Conservation (phyloP, 768 basidiomycete genomes). For the Termitomyces sp. region DNA sequence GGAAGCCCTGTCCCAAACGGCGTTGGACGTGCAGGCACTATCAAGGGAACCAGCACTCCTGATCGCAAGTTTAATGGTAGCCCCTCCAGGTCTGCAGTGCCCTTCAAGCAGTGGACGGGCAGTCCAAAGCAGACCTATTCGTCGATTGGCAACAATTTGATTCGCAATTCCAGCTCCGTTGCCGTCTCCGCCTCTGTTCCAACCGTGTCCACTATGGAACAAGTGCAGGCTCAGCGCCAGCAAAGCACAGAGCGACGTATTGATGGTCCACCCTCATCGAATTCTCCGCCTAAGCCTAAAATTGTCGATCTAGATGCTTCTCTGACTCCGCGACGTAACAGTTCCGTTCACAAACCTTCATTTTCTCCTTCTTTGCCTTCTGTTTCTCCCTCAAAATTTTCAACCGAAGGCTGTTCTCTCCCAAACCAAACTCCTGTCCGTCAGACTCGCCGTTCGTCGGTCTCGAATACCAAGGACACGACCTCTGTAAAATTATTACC, state of each 20-base stretch:
- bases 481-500: conserved; percentile 12
- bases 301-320: conserved; percentile 49
- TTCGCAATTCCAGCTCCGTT: conserved; percentile 34
- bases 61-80: conserved; percentile 42
- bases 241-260: conserved; percentile 42
- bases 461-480: conserved; percentile 16
- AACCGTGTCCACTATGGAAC: conserved; percentile 40
- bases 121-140: conserved; percentile 45
- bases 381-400: conserved; percentile 32
- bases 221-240: conserved; percentile 37
- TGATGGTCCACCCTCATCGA: conserved; percentile 43
- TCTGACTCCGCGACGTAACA: conserved; percentile 35
- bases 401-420: conserved; percentile 27
- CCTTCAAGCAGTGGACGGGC: conserved; percentile 42
- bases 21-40: conserved; percentile 21
- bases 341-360: conserved; percentile 31
- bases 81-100: conserved; percentile 31
- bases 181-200: conserved; percentile 41
- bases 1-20: conserved; percentile 24
- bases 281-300: conserved; percentile 60
- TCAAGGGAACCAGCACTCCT: conserved; percentile 24
- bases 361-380: conserved; percentile 36
- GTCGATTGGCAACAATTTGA: conserved; percentile 30
- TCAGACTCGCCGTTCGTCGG: conserved; percentile 22
- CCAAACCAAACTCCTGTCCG: conserved; percentile 15